A percentile compares a stretch with the other conserved stretches of the same genome.
Evolutionary conservation across 441 rosid species (phyloP).

Genomic region (Pelargonium fulgidum): DNA sequence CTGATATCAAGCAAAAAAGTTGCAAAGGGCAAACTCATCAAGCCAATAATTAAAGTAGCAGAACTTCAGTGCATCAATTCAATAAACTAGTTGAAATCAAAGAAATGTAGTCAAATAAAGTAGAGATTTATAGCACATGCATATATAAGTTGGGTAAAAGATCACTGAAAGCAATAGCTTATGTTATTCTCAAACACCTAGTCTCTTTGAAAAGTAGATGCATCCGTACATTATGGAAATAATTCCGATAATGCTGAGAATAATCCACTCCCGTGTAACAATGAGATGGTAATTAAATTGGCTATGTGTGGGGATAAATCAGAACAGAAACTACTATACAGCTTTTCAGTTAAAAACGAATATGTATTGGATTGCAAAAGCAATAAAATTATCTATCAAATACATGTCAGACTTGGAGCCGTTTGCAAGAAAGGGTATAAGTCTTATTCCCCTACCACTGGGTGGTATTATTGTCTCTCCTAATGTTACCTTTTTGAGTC

Average conservation of each 20-base stretch:
- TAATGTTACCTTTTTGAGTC: no score
- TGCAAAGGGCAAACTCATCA: not conserved
- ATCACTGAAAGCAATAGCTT: not conserved
- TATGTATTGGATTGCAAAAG: not conserved
- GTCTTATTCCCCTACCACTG: no score
- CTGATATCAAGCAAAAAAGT: not conserved
- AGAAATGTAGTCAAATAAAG: not conserved
- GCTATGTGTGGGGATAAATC: constrained; percentile 1
- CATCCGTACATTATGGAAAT: not conserved
- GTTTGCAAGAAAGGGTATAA: no score
- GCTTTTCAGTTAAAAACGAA: not conserved
- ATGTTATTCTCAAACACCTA: not conserved
- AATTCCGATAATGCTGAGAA: not conserved
- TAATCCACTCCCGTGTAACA: not conserved
- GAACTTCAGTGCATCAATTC: not conserved
- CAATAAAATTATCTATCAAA: not conserved
- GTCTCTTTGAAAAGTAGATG: not conserved
- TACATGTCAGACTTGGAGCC: not conserved
- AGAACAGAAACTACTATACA: not conserved
- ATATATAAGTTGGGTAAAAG: not conserved
- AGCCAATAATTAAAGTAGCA: not conserved
- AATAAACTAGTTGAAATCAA: not conserved
- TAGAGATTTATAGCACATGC: not conserved
- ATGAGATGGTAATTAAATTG: constrained; percentile 7
- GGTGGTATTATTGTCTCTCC: no score